phyloP scores from a whole-genome alignment of 129 eudicot genomes.

The Tagetes patula region DNA sequence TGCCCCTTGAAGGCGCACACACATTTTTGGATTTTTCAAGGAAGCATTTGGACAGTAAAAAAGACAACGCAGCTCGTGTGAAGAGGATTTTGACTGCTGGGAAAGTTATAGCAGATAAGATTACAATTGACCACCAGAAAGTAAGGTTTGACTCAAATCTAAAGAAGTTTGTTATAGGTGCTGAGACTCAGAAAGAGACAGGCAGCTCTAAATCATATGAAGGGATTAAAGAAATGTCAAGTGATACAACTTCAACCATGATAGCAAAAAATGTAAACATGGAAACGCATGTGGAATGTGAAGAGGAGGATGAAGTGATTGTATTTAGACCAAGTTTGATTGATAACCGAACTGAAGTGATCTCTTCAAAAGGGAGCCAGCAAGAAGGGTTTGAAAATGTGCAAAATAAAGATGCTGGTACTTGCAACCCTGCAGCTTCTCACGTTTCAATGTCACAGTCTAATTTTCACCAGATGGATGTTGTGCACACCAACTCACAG shows the following conservation, averaged over 20 bases:
- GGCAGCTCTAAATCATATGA: conserved; percentile 30
- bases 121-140: conserved; percentile 43
- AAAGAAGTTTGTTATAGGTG: conserved; percentile 48
- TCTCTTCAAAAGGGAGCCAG: conserved; percentile 18
- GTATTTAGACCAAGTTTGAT: conserved; percentile 48
- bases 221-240: neutral
- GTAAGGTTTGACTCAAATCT: conserved; percentile 41
- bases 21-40: conserved; percentile 55
- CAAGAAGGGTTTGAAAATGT: conserved; percentile 28
- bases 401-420: conserved; percentile 25
- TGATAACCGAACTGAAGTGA: conserved; percentile 46
- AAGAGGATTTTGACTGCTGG: conserved; percentile 61
- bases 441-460: conserved; percentile 28
- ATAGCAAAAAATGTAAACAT: conserved; percentile 20
- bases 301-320: conserved; percentile 69
- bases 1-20: conserved; percentile 65
- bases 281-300: conserved; percentile 39
- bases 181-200: conserved; percentile 31
- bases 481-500: conserved; percentile 29
- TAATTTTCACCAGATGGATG: conserved; percentile 19
- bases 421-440: conserved; percentile 23
- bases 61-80: conserved; percentile 48
- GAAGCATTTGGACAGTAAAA: conserved; percentile 48
- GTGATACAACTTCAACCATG: conserved; percentile 23
- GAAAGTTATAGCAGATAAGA: conserved; percentile 42